These are phyloP conservation scores for Aspergillus flavus DNA, from an alignment of 2,329 filamentous ascomycete genomes.

Conservation along the genomic window DNA sequence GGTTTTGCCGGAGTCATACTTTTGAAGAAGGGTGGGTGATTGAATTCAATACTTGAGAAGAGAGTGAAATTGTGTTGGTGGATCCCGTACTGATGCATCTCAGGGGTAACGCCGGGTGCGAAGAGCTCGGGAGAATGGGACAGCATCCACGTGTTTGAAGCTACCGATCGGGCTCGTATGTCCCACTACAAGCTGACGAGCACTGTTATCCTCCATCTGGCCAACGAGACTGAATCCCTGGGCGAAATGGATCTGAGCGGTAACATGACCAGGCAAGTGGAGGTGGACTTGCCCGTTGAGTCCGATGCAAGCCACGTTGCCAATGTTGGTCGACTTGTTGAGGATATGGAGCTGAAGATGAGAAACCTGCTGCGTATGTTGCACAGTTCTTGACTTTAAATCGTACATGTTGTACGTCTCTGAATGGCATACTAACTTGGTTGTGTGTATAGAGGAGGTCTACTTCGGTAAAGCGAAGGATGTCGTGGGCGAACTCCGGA, in stretches of 20 bases:
- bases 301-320: slow-evolving; percentile 91
- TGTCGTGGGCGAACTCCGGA: slow-evolving; percentile 92
- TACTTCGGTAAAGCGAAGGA: slow-evolving; percentile 99
- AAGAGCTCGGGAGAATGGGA: slow-evolving; percentile 86
- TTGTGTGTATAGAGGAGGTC: slow-evolving; percentile 69
- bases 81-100: neutral
- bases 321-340: slow-evolving; percentile 90
- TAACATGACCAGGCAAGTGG: slow-evolving; percentile 97
- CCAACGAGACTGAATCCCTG: slow-evolving; percentile 66
- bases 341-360: slow-evolving; percentile 99
- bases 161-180: slow-evolving; percentile 84
- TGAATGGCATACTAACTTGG: slow-evolving; percentile 17
- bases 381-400: neutral
- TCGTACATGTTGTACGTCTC: neutral
- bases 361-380: slow-evolving; percentile 77
- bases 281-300: slow-evolving; percentile 86
- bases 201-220: slow-evolving; percentile 90
- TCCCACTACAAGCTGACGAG: slow-evolving; percentile 98
- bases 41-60: neutral
- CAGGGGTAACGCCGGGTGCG: slow-evolving; percentile 67
- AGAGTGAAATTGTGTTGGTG: neutral
- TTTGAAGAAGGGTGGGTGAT: slow-evolving; percentile 80
- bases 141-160: slow-evolving; percentile 98
- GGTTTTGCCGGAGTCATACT: slow-evolving; percentile 95
- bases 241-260: slow-evolving; percentile 91